Conservation (phyloP, 768 basidiomycete species). For the Kwoniella sp. region DNA sequence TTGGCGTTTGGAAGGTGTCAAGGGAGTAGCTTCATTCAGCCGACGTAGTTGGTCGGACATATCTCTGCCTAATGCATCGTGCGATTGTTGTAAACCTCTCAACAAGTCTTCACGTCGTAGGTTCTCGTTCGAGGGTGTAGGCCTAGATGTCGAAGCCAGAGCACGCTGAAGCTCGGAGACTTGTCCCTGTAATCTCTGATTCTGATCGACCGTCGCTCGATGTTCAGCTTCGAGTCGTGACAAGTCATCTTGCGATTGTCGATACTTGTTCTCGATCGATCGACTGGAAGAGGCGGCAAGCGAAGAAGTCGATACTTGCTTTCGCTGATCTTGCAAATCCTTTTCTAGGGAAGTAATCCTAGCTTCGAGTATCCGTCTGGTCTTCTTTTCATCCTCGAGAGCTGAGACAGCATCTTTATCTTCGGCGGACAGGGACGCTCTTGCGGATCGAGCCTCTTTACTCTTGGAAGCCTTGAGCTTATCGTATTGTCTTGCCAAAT, state of each 20-base stretch:
- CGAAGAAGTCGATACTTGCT: conserved; percentile 35
- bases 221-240: conserved; percentile 29
- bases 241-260: conserved; percentile 30
- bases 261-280: conserved; percentile 30
- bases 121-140: conserved; percentile 12
- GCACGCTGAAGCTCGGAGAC: conserved; percentile 35
- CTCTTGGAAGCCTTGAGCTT: conserved; percentile 42
- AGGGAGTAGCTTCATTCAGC: conserved; percentile 33
- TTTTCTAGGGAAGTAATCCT: conserved; percentile 51
- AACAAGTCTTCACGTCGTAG: conserved; percentile 40
- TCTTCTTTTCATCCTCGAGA: conserved; percentile 68
- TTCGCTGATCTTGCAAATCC: conserved; percentile 58
- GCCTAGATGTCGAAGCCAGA: conserved; percentile 2
- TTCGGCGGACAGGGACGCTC: conserved; percentile 56
- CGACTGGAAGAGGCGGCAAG: conserved; percentile 18
- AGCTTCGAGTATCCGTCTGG: conserved; percentile 63
- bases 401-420: conserved; percentile 68
- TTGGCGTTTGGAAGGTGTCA: conserved; percentile 36
- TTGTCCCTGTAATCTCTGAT: conserved; percentile 30
- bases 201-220: conserved; percentile 26
- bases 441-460: conserved; percentile 37
- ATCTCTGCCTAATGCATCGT: conserved; percentile 44
- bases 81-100: conserved; percentile 45
- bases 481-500: conserved; percentile 73
- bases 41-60: conserved; percentile 49